These are phyloP conservation scores for Sordariomycetes sp. DNA, from an alignment of 2,329 filamentous ascomycete species.

Conservation along the genomic window DNA sequence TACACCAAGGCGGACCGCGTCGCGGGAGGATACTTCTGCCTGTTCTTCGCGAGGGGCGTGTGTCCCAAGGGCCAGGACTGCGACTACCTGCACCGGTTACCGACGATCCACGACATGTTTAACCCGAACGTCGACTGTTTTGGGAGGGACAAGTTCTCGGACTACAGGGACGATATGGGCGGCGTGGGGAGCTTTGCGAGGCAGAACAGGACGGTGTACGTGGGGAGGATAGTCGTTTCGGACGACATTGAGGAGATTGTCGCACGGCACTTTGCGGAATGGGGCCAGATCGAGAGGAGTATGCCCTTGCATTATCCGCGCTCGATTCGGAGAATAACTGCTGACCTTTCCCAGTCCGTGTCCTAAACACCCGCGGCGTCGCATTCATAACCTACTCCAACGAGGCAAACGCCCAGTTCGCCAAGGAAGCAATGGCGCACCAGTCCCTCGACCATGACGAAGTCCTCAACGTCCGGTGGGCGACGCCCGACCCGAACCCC, in stretches of 20 bases:
- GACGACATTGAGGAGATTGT: constrained; percentile 97
- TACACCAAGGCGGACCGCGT: constrained; percentile 69
- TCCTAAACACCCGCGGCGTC: constrained; percentile 79
- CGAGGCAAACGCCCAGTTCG: constrained; percentile 80
- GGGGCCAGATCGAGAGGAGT: constrained; percentile 80
- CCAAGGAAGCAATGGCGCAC: constrained; percentile 91
- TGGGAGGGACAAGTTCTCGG: constrained; percentile 79
- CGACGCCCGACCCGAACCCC: constrained; percentile 90
- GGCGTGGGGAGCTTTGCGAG: constrained; percentile 90
- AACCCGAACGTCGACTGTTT: constrained; percentile 94
- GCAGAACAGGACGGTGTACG: constrained; percentile 86
- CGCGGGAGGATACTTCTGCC: constrained; percentile 76
- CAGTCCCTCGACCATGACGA: constrained; percentile 86
- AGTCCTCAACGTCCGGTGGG: constrained; percentile 92
- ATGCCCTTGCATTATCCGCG: constrained; percentile 10
- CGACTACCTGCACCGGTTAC: constrained; percentile 83
- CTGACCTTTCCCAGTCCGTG: constrained; percentile 37
- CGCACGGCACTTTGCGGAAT: constrained; percentile 88
- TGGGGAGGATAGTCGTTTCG: constrained; percentile 86
- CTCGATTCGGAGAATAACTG: neutral
- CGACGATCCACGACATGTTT: constrained; percentile 76
- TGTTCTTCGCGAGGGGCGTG: constrained; percentile 75
- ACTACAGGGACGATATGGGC: constrained; percentile 96
- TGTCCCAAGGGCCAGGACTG: constrained; percentile 86
- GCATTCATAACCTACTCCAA: constrained; percentile 92